Conservation (phyloP, 352 stramenopile species). For the Globisporangium parvum region DNA sequence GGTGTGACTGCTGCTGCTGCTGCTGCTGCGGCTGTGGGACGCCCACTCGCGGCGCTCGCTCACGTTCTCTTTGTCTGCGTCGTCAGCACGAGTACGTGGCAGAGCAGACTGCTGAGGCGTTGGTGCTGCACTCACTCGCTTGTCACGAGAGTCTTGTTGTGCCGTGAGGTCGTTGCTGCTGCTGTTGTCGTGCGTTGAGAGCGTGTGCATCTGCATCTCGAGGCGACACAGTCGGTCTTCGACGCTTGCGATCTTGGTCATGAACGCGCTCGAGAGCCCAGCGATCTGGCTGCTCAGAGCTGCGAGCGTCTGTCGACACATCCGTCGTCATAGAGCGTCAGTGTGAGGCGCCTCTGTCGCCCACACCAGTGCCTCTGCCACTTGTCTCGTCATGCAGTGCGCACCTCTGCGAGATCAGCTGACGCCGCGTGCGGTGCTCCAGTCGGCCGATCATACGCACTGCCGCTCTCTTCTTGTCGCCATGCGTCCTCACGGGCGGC, state of each 20-base stretch:
- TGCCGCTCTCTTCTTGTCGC: neutral
- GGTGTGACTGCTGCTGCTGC: constrained; percentile 4
- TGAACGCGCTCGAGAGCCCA: constrained; percentile 23
- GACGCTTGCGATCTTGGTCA: constrained; percentile 31
- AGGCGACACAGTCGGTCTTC: constrained; percentile 26
- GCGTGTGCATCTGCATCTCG: constrained; percentile 23
- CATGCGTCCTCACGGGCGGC: neutral
- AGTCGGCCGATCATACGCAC: neutral
- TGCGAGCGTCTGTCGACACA: constrained; percentile 8
- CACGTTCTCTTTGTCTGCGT: neutral
- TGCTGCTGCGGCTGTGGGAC: constrained; percentile 13
- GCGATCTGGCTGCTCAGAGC: constrained; percentile 28
- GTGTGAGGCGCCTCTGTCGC: too few relatives aligned
- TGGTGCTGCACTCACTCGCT: neutral
- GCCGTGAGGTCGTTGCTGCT: constrained; percentile 1
- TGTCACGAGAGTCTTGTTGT: too few relatives aligned
- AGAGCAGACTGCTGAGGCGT: neutral
- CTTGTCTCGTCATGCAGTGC: neutral
- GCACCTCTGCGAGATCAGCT: constrained; percentile 3
- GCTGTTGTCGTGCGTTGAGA: constrained; percentile 11
- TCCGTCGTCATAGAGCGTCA: neutral
- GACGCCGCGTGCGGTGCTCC: neutral
- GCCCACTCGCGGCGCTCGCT: neutral
- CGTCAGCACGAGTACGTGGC: too few relatives aligned
- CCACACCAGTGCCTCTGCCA: too few relatives aligned